A percentile compares a stretch with the other conserved stretches of the same genome.
These are phyloP conservation scores for Tolypocladium paradoxum DNA, from an alignment of 2,329 filamentous ascomycete species.

Conservation along the genomic window DNA sequence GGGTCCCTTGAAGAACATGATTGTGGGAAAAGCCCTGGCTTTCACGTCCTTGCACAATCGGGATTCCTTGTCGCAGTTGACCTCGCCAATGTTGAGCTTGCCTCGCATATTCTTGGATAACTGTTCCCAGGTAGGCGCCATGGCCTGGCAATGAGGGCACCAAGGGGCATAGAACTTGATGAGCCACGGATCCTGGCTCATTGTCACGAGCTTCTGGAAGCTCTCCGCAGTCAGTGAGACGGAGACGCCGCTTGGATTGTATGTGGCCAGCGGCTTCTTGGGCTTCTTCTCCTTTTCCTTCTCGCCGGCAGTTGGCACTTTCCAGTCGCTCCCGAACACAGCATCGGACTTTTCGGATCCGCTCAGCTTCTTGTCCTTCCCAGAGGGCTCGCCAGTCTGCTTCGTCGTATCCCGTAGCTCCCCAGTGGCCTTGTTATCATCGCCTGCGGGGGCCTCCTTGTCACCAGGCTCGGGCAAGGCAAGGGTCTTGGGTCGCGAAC, in stretches of 20 bases:
- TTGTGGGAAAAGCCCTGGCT: conserved; percentile 72
- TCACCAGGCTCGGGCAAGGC: conserved; percentile 64
- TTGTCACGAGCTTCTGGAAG: conserved; percentile 78
- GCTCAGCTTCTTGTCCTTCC: conserved; percentile 4
- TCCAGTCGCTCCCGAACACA: conserved; percentile 17
- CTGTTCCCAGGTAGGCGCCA: conserved; percentile 83
- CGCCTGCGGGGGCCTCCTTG: conserved; percentile 27
- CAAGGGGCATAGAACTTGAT: conserved; percentile 98
- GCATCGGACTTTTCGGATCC: conserved; percentile 8
- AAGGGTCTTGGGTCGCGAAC: conserved; percentile 59
- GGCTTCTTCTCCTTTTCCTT: conserved; percentile 24
- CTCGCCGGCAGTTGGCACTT: conserved; percentile 18
- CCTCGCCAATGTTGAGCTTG: conserved; percentile 83
- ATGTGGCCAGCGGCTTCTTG: conserved; percentile 39
- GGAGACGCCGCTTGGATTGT: conserved; percentile 69
- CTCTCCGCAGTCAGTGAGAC: conserved; percentile 68
- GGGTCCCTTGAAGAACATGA: conserved; percentile 84
- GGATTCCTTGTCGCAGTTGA: conserved; percentile 82
- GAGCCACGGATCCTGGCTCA: conserved; percentile 88
- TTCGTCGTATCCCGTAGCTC: conserved; percentile 17
- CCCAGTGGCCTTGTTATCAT: conserved; percentile 14
- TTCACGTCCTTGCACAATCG: conserved; percentile 87
- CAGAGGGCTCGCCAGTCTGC: conserved; percentile 19
- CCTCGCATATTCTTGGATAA: conserved; percentile 87
- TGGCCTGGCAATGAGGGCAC: conserved; percentile 90